Evolutionary conservation across 352 stramenopile species (phyloP), one percentile per base, ranked within the genome.

Genomic region (Phytophthora sansomeana): DNA sequence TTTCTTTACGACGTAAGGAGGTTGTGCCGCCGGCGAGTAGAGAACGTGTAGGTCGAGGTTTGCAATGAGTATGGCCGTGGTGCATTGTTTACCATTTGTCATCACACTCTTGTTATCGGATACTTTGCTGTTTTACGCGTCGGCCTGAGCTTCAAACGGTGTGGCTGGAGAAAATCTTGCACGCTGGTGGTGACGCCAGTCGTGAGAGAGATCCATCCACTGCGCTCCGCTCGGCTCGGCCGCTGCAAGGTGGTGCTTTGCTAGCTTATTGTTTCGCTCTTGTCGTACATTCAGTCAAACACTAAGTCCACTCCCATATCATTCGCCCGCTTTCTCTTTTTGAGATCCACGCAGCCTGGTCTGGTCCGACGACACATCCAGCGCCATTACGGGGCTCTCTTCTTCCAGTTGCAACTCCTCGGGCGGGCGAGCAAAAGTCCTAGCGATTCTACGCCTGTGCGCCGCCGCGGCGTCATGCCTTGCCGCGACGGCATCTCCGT

Each of bases 1-100:
- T 58, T 99, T 99, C 78, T 91, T 99, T 53, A 98, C 93, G 8
- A 98, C 91, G 41, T 98, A 87, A 83, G 10, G 24, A 21, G 43
- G 39, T 47, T 41, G 33, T n/a, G 32, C 32, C 57, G 39, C 47
- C 38, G 21, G 46, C 53, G 50, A 61, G 47, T 28, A 68, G 36
- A 46, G 44, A 32, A 35, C 8, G 54, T 66, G 63, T 70, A 66
- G 35, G 38, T 50, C 49, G 32, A 48, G 30, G 16, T 53, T 47
- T 58, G 21, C 38, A 51, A 64, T 59, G 62, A 58, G 54, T 65
- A 65, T 70, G 56, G 54, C 24, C n/a, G 62, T 65, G 35, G 48
- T 57, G 56, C 52, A 60, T 55, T 66, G 38, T 64, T 64, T 47
- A 46, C 21, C 58, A 67, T 61, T 67, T 64, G 57, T 65, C 58